phyloP scores from a whole-genome alignment of 306 rosid species.

The Prunus davidiana region DNA sequence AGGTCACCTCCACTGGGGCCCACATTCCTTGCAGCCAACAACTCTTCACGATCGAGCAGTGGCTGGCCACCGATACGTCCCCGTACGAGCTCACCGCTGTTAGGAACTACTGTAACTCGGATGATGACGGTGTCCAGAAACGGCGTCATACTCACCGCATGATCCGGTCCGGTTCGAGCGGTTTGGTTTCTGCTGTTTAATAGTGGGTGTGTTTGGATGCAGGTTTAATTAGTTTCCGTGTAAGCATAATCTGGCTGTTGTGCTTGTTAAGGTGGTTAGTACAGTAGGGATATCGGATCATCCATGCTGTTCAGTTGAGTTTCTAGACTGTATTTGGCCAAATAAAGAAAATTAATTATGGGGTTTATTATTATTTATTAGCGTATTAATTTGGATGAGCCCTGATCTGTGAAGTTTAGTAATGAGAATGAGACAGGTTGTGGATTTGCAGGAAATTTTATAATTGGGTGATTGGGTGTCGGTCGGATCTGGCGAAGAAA shows the following conservation, averaged over 20 bases:
- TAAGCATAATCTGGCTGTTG: not conserved
- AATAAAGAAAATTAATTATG: not conserved
- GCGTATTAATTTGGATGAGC: not conserved
- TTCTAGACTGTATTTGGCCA: not conserved
- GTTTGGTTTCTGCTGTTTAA: conserved; percentile 1
- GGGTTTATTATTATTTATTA: not conserved
- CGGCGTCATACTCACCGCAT: not conserved
- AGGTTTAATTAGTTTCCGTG: not conserved
- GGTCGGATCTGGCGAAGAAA: not conserved
- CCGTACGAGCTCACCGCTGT: conserved; percentile 63
- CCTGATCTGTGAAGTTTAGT: not conserved
- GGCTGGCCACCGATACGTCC: conserved; percentile 69
- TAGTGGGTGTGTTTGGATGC: not conserved
- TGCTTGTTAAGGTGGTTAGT: not conserved
- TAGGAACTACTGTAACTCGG: conserved; percentile 35
- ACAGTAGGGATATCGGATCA: not conserved
- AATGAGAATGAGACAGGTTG: not conserved
- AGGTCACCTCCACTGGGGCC: conserved; percentile 65
- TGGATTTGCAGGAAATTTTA: too few species aligned
- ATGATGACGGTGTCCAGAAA: not conserved
- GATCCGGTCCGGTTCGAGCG: not conserved
- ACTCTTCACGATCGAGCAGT: conserved; percentile 63
- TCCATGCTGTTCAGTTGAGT: not conserved
- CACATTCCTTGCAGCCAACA: conserved; percentile 46
- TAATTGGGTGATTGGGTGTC: not conserved